Base-by-base conservation (phyloP, 2,329 filamentous ascomycete genomes). In the Mollisia scopiformis region DNA sequence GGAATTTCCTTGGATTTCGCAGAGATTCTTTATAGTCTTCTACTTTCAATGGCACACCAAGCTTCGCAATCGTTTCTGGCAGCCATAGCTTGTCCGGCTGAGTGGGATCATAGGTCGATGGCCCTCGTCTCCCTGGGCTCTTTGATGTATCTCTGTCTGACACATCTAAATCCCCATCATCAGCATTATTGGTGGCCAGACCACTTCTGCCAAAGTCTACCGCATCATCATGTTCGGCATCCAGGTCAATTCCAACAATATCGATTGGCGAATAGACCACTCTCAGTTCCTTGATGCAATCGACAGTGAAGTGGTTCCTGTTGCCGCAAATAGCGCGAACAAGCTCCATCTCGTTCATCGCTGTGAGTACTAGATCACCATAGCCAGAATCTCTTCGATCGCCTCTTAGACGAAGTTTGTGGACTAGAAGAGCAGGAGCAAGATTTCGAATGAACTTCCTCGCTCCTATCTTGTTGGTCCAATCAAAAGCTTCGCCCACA, bases 371-470 rank as follows among this genome's bases (percentile, higher is more conserved):
- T 6, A 69, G 33, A 55, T 78, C 73, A 11, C 71, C 70, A 14
- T 73, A 62, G 25, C 68, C 66, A 21, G 74, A 67, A 72, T 73
- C 27, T 73, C 75, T 61, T 72, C 79, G 57, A 73, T 75, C 64
- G 66, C 80, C 74, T 68, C 73, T 66, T 66, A 64, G 71, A 69
- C 69, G 81, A 65, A 88, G 79, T 62, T 84, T 87, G 62, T 84
- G 85, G 14, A 87, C 80, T 2, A 98, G 79, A 1, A 98, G 77
- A 7, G 89, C 87, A 11, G 92, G 91, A 0, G 92, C 90, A 11
- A 98, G 78, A 28, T 91, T 89, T 14, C 89, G 85, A 28, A 97
- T 88, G 62, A 97, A 91, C 71, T 97, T 96, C 70, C 90, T 85
- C 16, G 93, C 93, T 0, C 93, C 94, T 54, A 83, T 83, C 28